Conservation (phyloP, 306 rosid genomes). For the Vicia faba region DNA sequence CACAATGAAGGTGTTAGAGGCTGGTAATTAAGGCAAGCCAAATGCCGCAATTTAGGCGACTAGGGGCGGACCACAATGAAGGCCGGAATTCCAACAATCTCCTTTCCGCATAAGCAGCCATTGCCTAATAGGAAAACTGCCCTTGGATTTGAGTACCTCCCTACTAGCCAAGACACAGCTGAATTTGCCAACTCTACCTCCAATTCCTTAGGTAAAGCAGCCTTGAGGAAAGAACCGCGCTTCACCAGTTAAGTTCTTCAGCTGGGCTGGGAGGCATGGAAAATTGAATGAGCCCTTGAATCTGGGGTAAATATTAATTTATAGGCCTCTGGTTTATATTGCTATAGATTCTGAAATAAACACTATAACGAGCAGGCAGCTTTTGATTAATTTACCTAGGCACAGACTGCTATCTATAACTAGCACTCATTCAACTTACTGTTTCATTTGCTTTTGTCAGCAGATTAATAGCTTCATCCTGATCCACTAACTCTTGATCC, state of each 20-base stretch:
- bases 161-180: conserved; percentile 13
- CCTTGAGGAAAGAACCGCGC: background rate
- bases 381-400: background rate
- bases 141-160: background rate
- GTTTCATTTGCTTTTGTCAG: background rate
- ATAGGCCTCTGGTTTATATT: background rate
- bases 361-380: background rate
- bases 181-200: background rate
- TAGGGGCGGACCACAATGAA: no score
- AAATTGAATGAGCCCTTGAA: background rate
- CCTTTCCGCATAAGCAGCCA: conserved; percentile 1
- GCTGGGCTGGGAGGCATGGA: conserved; percentile 2
- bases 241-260: background rate
- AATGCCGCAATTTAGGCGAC: no score
- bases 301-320: background rate
- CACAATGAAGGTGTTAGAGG: no score
- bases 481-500: background rate
- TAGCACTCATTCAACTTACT: background rate
- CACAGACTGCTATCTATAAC: background rate
- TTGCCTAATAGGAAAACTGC: background rate
- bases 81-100: background rate
- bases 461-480: background rate
- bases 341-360: background rate
- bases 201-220: conserved; percentile 8
- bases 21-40: no score